A percentile compares a stretch with the other conserved stretches of the same genome.
Conservation (phyloP, 129 eudicot species). For the Sambucus nigra region DNA sequence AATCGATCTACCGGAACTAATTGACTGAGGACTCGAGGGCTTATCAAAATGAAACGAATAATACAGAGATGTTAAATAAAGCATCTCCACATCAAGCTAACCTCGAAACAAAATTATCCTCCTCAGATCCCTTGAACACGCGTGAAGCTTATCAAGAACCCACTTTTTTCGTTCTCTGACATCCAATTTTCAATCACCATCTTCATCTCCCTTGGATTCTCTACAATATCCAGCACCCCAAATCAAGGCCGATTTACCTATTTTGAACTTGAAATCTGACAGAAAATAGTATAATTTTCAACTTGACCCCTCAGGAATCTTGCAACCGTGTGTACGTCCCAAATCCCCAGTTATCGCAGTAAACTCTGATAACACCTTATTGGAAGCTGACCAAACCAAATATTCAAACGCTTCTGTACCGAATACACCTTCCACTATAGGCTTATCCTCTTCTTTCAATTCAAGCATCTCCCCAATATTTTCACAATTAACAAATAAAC, state of each 20-base stretch:
- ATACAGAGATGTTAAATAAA: slow-evolving; percentile 82
- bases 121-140: slow-evolving; percentile 68
- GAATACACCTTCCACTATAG: slow-evolving; percentile 44
- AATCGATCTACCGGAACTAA: slow-evolving; percentile 47
- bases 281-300: slow-evolving; percentile 88
- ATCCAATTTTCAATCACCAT: slow-evolving; percentile 66
- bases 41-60: too few relatives aligned
- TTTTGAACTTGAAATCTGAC: slow-evolving; percentile 71
- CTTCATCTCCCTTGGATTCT: slow-evolving; percentile 69
- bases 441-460: slow-evolving; percentile 69
- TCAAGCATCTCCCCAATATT: slow-evolving; percentile 64
- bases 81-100: slow-evolving; percentile 84
- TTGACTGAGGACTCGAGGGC: slow-evolving; percentile 42
- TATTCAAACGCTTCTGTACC: slow-evolving; percentile 72
- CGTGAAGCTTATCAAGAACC: too few relatives aligned
- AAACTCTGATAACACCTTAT: slow-evolving; percentile 53
- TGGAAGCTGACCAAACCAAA: slow-evolving; percentile 62
- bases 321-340: slow-evolving; percentile 48
- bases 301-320: slow-evolving; percentile 65
- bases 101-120: slow-evolving; percentile 68
- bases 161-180: too few relatives aligned
- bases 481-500: slow-evolving; percentile 3
- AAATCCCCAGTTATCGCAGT: slow-evolving; percentile 39
- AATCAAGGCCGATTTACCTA: slow-evolving; percentile 68
- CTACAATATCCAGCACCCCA: slow-evolving; percentile 99